Percentiles rank a stretch among this genome's conserved stretches.
Evolutionary conservation across 257 asterid species (phyloP).

Genomic region (Forsythia viridissima): DNA sequence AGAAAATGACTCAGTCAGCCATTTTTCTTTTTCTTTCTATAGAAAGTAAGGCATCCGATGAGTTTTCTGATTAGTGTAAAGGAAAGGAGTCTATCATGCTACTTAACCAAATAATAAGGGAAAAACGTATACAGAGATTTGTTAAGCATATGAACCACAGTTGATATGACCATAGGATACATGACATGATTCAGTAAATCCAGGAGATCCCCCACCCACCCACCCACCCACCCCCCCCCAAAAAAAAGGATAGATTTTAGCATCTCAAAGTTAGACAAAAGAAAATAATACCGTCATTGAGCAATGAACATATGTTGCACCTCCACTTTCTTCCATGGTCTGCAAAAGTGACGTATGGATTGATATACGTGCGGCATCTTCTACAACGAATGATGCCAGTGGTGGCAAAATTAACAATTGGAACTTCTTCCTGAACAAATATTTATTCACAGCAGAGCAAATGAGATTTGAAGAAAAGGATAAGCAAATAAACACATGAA

Average conservation of each 20-base stretch:
- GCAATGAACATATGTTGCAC: slow-evolving; percentile 78
- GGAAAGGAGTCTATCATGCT: not conserved
- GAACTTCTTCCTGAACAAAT: slow-evolving; percentile 77
- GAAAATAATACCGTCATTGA: slow-evolving; percentile 63
- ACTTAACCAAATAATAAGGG: slow-evolving; percentile 11
- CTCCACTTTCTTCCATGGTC: slow-evolving; percentile 88
- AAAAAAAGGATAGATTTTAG: slow-evolving; percentile 8
- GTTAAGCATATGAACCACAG: not conserved
- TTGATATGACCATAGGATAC: slow-evolving; percentile 8
- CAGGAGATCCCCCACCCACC: not conserved
- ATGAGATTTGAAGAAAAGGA: slow-evolving; percentile 18
- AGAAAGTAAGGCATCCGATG: not conserved
- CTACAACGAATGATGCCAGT: slow-evolving; percentile 77
- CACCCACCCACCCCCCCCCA: not conserved
- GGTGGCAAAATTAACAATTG: slow-evolving; percentile 65
- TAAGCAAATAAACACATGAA: not conserved
- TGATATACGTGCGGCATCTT: slow-evolving; percentile 83
- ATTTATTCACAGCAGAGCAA: slow-evolving; percentile 16
- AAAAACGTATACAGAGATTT: not conserved
- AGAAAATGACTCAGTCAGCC: not conserved
- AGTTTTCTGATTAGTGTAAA: not conserved
- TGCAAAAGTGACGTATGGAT: slow-evolving; percentile 73
- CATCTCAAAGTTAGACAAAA: slow-evolving; percentile 11
- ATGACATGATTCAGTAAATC: not conserved
- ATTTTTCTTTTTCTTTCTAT: not conserved